phyloP scores from a whole-genome alignment of 208 protist species.

The Trypanosoma brucei region DNA sequence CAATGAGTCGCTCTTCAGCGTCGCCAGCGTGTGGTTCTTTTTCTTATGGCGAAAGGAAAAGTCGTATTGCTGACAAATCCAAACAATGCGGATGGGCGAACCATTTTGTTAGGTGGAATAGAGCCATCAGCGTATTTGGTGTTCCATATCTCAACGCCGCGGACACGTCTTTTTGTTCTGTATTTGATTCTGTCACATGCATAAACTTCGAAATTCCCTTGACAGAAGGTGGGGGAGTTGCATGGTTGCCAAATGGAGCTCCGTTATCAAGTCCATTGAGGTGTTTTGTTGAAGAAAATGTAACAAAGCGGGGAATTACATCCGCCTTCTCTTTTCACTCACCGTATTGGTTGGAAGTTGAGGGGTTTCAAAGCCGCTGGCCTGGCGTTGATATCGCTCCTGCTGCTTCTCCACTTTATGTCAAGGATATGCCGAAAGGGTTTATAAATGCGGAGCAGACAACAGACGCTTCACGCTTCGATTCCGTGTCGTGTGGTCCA shows the following conservation, averaged over 20 bases:
- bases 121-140: slow-evolving; percentile 26
- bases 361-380: slow-evolving; percentile 26
- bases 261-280: too few species aligned
- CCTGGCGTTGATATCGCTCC: slow-evolving; percentile 8
- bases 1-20: too few species aligned
- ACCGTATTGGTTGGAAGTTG: slow-evolving; percentile 27
- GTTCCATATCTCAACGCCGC: slow-evolving; percentile 30
- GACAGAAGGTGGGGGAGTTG: slow-evolving; percentile 28
- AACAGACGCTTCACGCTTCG: slow-evolving; percentile 32
- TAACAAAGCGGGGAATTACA: too few species aligned
- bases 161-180: slow-evolving; percentile 24
- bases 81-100: neutral
- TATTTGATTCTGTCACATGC: slow-evolving; percentile 43
- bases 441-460: slow-evolving; percentile 44
- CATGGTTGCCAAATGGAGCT: slow-evolving; percentile 1
- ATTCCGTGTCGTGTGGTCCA: slow-evolving; percentile 26
- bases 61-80: too few species aligned
- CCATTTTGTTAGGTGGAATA: slow-evolving; percentile 4
- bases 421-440: neutral
- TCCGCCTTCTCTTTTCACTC: slow-evolving; percentile 12
- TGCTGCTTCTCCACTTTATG: slow-evolving; percentile 8
- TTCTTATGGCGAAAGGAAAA: too few species aligned
- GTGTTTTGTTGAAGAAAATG: too few species aligned
- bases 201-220: slow-evolving; percentile 33
- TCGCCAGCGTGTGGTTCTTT: too few species aligned